Percentiles rank a stretch among this genome's conserved stretches.
phyloP scores from a whole-genome alignment of 2,329 filamentous ascomycete genomes.

The Gaeumannomyces tritici region DNA sequence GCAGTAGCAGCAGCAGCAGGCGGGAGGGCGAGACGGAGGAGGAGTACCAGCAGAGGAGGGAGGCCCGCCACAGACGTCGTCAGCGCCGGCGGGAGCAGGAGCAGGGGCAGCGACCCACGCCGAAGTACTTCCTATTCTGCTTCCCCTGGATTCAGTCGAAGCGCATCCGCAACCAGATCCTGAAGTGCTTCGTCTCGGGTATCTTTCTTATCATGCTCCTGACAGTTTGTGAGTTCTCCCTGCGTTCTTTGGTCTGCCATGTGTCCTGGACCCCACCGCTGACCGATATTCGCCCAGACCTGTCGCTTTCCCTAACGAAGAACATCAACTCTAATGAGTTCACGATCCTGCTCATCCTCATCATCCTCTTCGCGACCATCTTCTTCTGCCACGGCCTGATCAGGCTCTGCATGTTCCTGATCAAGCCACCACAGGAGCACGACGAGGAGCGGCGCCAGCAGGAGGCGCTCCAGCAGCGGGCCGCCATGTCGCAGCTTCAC shows the following conservation, averaged over 20 bases:
- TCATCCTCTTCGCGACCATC: constrained; percentile 64
- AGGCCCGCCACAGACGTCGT: neutral
- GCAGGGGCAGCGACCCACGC: constrained; percentile 12
- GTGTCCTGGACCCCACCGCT: neutral
- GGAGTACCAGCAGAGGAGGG: constrained; percentile 3
- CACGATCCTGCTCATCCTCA: constrained; percentile 69
- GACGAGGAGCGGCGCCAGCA: constrained; percentile 17
- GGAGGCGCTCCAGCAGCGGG: constrained; percentile 14
- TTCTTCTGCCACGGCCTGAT: constrained; percentile 76
- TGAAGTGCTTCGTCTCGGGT: constrained; percentile 57
- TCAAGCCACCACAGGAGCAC: constrained; percentile 32
- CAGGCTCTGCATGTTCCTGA: constrained; percentile 58
- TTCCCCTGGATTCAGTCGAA: constrained; percentile 46
- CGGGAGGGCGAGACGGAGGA: constrained; percentile 5
- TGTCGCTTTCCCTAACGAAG: constrained; percentile 60
- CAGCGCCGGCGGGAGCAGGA: neutral
- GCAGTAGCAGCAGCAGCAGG: neutral
- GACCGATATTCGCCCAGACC: constrained; percentile 39
- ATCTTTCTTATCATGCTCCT: constrained; percentile 49
- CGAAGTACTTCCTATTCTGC: constrained; percentile 40
- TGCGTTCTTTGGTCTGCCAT: neutral
- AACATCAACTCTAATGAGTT: constrained; percentile 59
- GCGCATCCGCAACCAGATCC: constrained; percentile 42
- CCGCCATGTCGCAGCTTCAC: constrained; percentile 30
- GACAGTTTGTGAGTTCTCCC: constrained; percentile 49